These are phyloP conservation scores for Setaria italica DNA, from an alignment of 202 grass and related monocot species.

Conservation along the genomic window DNA sequence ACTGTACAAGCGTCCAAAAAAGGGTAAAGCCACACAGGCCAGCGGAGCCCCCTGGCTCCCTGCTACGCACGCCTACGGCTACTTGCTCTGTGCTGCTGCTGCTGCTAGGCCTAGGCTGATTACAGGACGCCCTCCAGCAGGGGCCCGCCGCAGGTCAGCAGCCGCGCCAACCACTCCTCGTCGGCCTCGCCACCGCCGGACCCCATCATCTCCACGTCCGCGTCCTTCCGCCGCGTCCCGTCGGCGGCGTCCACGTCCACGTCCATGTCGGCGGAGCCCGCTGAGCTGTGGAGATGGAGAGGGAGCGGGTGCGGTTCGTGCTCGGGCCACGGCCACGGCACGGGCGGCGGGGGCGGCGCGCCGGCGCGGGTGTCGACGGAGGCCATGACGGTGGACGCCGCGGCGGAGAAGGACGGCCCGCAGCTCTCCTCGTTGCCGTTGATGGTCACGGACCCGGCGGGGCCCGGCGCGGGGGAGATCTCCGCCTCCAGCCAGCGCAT, in stretches of 20 bases:
- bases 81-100: background rate
- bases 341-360: slow-evolving; percentile 41
- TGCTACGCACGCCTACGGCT: background rate
- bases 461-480: slow-evolving; percentile 5
- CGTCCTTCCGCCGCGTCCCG: background rate
- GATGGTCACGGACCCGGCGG: slow-evolving; percentile 69
- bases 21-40: background rate
- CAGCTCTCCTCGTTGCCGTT: slow-evolving; percentile 96
- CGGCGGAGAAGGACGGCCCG: slow-evolving; percentile 84
- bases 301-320: too few relatives aligned
- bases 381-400: slow-evolving; percentile 78
- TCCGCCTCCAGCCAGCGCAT: slow-evolving; percentile 86
- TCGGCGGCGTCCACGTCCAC: background rate
- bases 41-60: background rate
- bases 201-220: background rate
- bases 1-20: slow-evolving; percentile 36
- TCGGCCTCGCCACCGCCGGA: background rate
- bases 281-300: too few relatives aligned
- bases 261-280: background rate
- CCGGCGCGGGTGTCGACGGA: slow-evolving; percentile 67
- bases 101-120: background rate
- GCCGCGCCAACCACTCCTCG: slow-evolving; percentile 59
- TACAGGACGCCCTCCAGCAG: slow-evolving; percentile 24
- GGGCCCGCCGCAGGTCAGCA: slow-evolving; percentile 39
- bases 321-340: slow-evolving; percentile 50